Evolutionary conservation across 305 asterid genomes (phyloP).

Genomic region (Ilex paraguariensis): DNA sequence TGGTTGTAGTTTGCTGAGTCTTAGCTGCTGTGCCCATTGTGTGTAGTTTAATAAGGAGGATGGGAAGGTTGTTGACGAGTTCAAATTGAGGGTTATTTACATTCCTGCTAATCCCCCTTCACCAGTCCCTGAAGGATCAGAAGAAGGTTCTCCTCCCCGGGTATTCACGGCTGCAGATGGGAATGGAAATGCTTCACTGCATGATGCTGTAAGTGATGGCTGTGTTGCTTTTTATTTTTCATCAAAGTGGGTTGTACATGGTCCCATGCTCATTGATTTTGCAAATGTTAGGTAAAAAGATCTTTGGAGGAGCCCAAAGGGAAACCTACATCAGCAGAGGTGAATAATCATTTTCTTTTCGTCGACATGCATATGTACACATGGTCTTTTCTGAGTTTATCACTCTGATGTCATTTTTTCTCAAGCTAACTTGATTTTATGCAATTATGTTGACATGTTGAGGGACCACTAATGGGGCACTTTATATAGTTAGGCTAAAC

Average conservation of each 20-base stretch:
- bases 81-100: conserved; percentile 72
- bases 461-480: background rate
- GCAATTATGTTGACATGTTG: background rate
- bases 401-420: background rate
- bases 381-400: background rate
- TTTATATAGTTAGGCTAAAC: too few relatives aligned
- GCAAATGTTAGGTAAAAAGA: conserved; percentile 42
- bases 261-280: background rate
- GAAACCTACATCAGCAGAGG: conserved; percentile 44
- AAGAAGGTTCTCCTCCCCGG: conserved; percentile 76
- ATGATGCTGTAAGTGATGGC: conserved; percentile 50
- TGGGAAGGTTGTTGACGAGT: conserved; percentile 63
- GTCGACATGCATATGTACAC: background rate
- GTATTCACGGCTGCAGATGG: conserved; percentile 60
- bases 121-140: conserved; percentile 93
- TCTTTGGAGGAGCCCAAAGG: conserved; percentile 43
- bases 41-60: conserved; percentile 60
- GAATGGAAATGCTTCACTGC: conserved; percentile 31
- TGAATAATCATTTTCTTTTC: conserved; percentile 17
- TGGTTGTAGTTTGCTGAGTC: conserved; percentile 2
- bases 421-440: background rate
- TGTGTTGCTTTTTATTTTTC: background rate
- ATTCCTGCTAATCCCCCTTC: conserved; percentile 92
- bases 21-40: conserved; percentile 7
- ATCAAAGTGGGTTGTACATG: background rate